A percentile compares a stretch with the other conserved stretches of the same genome.
Evolutionary conservation across 2,329 filamentous ascomycete species (phyloP).

Genomic region (Aspergillus fijiensis): DNA sequence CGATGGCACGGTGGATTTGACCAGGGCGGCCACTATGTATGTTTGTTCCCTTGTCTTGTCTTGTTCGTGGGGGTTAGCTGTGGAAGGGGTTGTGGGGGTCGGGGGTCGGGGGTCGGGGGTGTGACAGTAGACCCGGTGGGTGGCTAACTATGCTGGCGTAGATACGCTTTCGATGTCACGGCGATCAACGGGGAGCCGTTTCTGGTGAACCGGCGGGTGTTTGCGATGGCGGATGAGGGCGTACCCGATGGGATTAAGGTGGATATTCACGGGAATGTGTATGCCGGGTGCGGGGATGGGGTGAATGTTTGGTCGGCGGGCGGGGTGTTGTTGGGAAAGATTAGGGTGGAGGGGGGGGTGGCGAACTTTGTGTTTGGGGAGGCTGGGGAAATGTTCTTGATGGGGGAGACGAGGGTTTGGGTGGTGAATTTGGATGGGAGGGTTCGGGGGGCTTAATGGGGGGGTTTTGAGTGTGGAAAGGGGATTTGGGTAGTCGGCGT

Average conservation of each 20-base stretch:
- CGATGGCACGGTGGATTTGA: constrained; percentile 21
- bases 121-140: no score
- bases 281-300: constrained; percentile 55
- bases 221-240: constrained; percentile 50
- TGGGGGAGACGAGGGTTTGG: constrained; percentile 50
- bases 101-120: no score
- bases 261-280: constrained; percentile 56
- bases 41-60: constrained; percentile 7
- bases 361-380: constrained; percentile 53
- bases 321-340: constrained; percentile 55
- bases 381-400: constrained; percentile 38
- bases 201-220: constrained; percentile 51
- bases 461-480: no score
- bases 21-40: constrained; percentile 29
- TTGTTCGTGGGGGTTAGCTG: no score
- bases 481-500: no score
- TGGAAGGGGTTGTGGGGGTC: no score
- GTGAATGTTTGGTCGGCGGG: constrained; percentile 53
- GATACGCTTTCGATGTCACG: constrained; percentile 52
- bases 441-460: background rate
- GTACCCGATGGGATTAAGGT: constrained; percentile 50
- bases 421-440: constrained; percentile 34
- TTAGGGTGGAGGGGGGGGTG: constrained; percentile 50
- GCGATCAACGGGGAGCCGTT: constrained; percentile 38
- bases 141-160: background rate